Evolutionary conservation across 2,329 filamentous ascomycete genomes (phyloP).

Genomic region (Apiospora pterosperma): DNA sequence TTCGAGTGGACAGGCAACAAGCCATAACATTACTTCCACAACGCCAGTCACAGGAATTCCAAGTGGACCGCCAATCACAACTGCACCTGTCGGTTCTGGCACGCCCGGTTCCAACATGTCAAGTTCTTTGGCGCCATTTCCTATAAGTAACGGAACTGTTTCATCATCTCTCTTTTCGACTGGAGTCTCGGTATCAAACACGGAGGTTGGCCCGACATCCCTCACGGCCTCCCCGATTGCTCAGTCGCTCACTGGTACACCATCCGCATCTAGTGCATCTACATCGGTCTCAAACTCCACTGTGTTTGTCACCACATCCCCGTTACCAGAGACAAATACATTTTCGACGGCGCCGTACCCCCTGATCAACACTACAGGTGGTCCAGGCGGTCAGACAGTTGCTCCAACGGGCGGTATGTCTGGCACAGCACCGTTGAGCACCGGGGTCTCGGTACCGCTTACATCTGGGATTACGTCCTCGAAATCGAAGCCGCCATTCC

Average conservation of each 20-base stretch:
- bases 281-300: not conserved
- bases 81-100: not conserved
- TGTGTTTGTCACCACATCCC: not conserved
- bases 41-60: not conserved
- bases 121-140: not conserved
- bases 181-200: not conserved
- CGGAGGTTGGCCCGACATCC: not conserved
- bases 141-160: not conserved
- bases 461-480: constrained; percentile 1
- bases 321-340: not conserved
- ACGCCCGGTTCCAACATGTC: not conserved
- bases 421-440: not conserved
- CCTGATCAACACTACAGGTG: constrained; percentile 13
- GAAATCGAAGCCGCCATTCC: constrained; percentile 13
- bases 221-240: not conserved
- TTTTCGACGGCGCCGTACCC: constrained; percentile 13
- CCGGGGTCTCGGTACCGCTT: not conserved
- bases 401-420: constrained; percentile 5
- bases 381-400: constrained; percentile 11
- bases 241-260: not conserved
- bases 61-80: not conserved
- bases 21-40: not conserved
- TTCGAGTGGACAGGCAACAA: not conserved
- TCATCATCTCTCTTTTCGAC: not conserved
- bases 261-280: not conserved